These are phyloP conservation scores for Yamadazyma scolyti DNA, from an alignment of 805 yeast species.

Conservation along the genomic window DNA sequence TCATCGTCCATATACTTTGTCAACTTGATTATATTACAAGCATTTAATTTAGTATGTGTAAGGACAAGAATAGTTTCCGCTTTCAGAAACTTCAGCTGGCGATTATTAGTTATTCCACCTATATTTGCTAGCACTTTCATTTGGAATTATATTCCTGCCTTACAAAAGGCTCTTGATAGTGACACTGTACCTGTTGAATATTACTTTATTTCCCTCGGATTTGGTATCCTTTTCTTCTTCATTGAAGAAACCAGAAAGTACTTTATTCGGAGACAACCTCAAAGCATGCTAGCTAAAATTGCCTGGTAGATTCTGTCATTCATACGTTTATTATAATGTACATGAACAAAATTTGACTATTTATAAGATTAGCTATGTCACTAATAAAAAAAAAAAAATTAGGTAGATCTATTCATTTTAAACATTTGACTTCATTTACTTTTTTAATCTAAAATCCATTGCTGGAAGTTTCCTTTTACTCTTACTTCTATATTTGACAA, in stretches of 20 bases:
- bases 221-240: conserved; percentile 36
- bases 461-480: conserved; percentile 52
- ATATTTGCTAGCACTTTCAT: conserved; percentile 37
- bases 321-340: too few relatives aligned
- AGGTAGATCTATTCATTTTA: too few relatives aligned
- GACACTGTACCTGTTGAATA: conserved; percentile 41
- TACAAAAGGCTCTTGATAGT: conserved; percentile 32
- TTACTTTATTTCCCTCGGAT: conserved; percentile 44
- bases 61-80: conserved; percentile 41
- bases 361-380: conserved; percentile 5
- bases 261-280: conserved; percentile 33
- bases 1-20: conserved; percentile 46
- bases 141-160: conserved; percentile 40
- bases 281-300: conserved; percentile 30
- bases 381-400: conserved; percentile 5
- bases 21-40: conserved; percentile 45
- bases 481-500: conserved; percentile 56
- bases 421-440: neutral
- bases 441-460: conserved; percentile 55
- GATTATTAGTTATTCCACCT: conserved; percentile 28
- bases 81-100: conserved; percentile 38
- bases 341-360: conserved; percentile 6
- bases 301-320: too few relatives aligned
- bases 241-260: conserved; percentile 44
- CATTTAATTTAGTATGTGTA: conserved; percentile 41